Conservation (phyloP, 2,329 filamentous ascomycete species). For the Stylonectria norvegica region DNA sequence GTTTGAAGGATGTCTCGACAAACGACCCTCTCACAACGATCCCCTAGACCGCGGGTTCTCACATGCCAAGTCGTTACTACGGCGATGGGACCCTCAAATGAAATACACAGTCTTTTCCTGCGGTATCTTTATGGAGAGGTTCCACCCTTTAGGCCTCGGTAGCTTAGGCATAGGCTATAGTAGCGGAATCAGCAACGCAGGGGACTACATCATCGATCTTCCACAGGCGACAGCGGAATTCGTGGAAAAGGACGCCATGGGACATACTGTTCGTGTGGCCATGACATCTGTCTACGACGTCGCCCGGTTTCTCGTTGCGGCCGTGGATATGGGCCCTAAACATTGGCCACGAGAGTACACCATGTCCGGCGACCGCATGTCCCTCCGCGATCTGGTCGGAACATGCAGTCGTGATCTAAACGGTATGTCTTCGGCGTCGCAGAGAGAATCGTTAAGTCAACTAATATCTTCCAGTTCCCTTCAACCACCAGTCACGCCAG, state of each 20-base stretch:
- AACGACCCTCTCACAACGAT: constrained; percentile 50
- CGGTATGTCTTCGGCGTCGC: constrained; percentile 33
- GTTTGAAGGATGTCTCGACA: constrained; percentile 63
- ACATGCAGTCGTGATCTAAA: constrained; percentile 48
- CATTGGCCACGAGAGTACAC: constrained; percentile 67
- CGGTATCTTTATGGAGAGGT: constrained; percentile 73
- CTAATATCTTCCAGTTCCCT: constrained; percentile 35
- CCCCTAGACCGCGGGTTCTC: constrained; percentile 59
- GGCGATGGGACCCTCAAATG: constrained; percentile 55
- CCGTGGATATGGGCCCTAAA: constrained; percentile 57
- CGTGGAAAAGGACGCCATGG: constrained; percentile 50
- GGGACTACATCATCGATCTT: constrained; percentile 65
- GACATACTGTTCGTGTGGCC: constrained; percentile 54
- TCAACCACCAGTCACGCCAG: constrained; percentile 37
- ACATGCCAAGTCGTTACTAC: constrained; percentile 54
- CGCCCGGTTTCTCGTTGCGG: constrained; percentile 66
- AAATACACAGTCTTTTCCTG: constrained; percentile 69
- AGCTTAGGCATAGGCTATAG: constrained; percentile 56
- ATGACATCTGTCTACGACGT: constrained; percentile 70
- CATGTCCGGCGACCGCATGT: constrained; percentile 65
- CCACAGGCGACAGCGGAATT: constrained; percentile 56
- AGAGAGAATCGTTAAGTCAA: not conserved
- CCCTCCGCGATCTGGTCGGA: constrained; percentile 56
- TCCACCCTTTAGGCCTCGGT: constrained; percentile 63
- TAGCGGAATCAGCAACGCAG: constrained; percentile 53